Evolutionary conservation across 2,329 filamentous ascomycete species (phyloP), one percentile per base, ranked within the genome.

Genomic region (Colletotrichum echinochloae): DNA sequence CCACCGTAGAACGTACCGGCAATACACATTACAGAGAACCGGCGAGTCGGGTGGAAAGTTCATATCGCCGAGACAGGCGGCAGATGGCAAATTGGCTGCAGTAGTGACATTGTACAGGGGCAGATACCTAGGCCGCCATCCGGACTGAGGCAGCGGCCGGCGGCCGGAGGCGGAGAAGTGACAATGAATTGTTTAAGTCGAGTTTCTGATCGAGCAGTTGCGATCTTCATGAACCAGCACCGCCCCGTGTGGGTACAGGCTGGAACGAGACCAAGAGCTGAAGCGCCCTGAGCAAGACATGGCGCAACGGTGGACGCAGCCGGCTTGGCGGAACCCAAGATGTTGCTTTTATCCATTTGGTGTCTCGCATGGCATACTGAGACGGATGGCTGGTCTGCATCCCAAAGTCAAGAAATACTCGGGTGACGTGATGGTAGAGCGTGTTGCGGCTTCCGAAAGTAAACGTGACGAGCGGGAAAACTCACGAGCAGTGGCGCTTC

Each of bases 221-320:
- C 20, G 6, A 28, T 49, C 33, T 30, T 20, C 44, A 23, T 23
- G 20, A 46, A 41, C 39, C 30, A 44, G 33, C 26, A 44, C 44
- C 41, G 44, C 20, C n/a, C 33, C 16, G 20, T 35, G 30, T n/a
- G 35, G 28, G 28, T 28, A 41, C 46, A 33, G 18, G 28, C 39
- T 49, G 20, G 48, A 51, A 54, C 37, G 33, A 37, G 52, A 23
- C 35, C 20, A 56, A 59, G 65, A 46, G 56, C 30, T 51, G 52
- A 51, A 59, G 60, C 60, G 52, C 46, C 37, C 37, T 59, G 37
- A 37, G 66, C 54, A 59, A 65, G 66, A 65, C 66, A 68, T 59
- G 20, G 28, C 26, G 44, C 41, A 52, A 37, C 52, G 35, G 52
- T 68, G 51, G 60, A 56, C 20, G n/a, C 28, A 33, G 65, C 44